phyloP scores from a whole-genome alignment of 352 stramenopile species.

The Elongisporangium undulatum region DNA sequence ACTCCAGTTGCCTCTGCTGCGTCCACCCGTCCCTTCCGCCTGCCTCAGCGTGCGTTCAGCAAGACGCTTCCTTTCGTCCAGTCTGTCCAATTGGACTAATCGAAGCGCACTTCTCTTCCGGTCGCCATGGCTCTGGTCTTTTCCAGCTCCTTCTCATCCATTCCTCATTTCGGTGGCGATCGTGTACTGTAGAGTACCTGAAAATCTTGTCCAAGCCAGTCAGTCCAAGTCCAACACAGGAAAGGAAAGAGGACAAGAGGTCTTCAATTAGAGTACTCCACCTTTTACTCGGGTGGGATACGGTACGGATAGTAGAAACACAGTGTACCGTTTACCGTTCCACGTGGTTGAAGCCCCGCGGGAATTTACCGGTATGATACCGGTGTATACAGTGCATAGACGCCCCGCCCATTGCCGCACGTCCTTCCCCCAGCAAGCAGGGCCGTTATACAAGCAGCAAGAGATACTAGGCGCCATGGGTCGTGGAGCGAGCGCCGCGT shows the following conservation, averaged over 20 bases:
- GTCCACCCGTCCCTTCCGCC: background rate
- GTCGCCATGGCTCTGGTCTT: background rate
- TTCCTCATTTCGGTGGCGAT: background rate
- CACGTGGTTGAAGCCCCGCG: background rate
- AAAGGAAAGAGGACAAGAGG: background rate
- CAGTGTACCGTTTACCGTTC: background rate
- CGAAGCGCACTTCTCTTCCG: too few species aligned
- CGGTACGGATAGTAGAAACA: too few species aligned
- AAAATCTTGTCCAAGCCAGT: background rate
- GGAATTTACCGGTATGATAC: background rate
- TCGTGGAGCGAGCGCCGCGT: background rate
- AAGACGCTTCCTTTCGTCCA: too few species aligned
- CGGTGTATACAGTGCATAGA: background rate
- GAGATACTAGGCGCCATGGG: background rate
- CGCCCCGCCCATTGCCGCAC: too few species aligned
- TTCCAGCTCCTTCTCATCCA: background rate
- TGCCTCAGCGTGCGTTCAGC: background rate
- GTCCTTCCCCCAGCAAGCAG: background rate
- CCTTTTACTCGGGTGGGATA: background rate
- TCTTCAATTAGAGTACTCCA: background rate
- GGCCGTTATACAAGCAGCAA: background rate
- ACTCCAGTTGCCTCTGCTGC: too few species aligned
- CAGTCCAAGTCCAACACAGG: background rate
- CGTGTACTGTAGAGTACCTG: background rate
- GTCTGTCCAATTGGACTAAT: background rate